Conservation (phyloP, 495 filamentous ascomycete species). For the Xylaria castorea region DNA sequence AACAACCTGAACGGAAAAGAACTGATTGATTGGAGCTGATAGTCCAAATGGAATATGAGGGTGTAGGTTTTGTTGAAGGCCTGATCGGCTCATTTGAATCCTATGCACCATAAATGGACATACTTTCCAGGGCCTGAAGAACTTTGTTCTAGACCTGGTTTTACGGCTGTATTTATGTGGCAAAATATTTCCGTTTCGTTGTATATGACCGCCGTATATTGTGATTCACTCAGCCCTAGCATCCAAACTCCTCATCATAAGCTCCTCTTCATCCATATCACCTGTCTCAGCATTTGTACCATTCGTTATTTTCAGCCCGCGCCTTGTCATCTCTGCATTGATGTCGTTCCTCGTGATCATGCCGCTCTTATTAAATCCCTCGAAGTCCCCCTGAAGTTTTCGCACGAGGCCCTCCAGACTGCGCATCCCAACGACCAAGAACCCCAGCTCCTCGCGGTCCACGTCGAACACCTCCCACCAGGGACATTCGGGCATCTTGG, state of each 20-base stretch:
- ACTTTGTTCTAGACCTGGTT: neutral
- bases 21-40: neutral
- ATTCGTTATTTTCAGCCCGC: conserved; percentile 46
- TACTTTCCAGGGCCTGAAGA: neutral
- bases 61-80: neutral
- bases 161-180: neutral
- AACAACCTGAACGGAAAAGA: neutral
- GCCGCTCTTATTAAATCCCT: conserved; percentile 35
- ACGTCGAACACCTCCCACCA: conserved; percentile 99
- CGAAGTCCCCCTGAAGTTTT: conserved; percentile 48
- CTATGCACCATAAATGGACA: neutral
- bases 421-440: conserved; percentile 84
- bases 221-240: conserved; percentile 52
- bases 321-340: conserved; percentile 51
- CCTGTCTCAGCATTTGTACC: conserved; percentile 50
- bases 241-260: conserved; percentile 65
- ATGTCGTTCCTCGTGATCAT: conserved; percentile 52
- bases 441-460: conserved; percentile 94
- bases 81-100: neutral
- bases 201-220: neutral
- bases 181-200: neutral
- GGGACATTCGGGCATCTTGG: conserved; percentile 77
- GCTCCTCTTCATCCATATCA: conserved; percentile 63
- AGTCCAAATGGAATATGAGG: neutral
- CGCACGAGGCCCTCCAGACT: conserved; percentile 77